Percentiles rank a stretch among this genome's conserved stretches.
phyloP scores from a whole-genome alignment of 169 alveolate species.

The Plasmodium inui region DNA sequence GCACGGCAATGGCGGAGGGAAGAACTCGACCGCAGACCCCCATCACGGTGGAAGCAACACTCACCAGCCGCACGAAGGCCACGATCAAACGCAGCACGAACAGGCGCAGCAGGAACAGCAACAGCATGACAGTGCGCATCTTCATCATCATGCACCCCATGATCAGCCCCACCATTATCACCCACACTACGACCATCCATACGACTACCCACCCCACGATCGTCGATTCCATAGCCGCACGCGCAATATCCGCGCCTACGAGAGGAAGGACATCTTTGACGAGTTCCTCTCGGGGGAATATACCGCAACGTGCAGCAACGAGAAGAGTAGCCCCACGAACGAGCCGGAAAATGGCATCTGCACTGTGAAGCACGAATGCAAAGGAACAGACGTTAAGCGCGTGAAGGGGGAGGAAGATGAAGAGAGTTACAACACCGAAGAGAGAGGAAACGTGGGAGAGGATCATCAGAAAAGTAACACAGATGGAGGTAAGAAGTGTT shows the following conservation, averaged over 20 bases:
- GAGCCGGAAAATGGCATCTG: neutral
- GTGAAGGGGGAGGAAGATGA: neutral
- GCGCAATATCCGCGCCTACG: neutral
- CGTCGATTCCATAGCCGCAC: neutral
- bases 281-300: conserved; percentile 34
- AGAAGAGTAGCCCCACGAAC: neutral
- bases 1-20: neutral
- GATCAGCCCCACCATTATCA: neutral
- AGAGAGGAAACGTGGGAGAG: neutral
- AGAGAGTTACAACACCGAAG: neutral
- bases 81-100: neutral
- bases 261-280: conserved; percentile 33
- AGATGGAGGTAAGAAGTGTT: neutral
- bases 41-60: neutral
- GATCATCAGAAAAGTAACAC: neutral
- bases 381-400: neutral
- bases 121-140: neutral
- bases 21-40: neutral
- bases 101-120: neutral
- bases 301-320: neutral
- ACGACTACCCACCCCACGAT: neutral
- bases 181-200: neutral
- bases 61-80: neutral
- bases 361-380: neutral
- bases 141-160: neutral